Conservation (phyloP, 805 yeast species). For the Teunomyces atbi region DNA sequence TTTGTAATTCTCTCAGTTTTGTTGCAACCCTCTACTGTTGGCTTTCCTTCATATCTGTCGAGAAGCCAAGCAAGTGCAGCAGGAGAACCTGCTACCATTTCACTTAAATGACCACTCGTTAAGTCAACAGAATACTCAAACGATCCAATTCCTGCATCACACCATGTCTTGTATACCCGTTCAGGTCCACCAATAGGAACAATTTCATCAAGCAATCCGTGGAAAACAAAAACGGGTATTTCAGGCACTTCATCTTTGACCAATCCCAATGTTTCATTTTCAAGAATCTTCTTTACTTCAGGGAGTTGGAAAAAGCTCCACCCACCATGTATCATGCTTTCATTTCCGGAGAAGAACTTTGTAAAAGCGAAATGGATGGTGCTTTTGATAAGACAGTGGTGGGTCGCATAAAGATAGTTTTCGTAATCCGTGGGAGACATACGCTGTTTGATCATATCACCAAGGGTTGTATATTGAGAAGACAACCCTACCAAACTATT, state of each 20-base stretch:
- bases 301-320: conserved; percentile 15
- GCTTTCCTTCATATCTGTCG: conserved; percentile 14
- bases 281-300: conserved; percentile 12
- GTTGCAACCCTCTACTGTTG: conserved; percentile 16
- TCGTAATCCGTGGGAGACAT: neutral
- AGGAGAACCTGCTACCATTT: conserved; percentile 13
- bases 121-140: conserved; percentile 8
- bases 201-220: conserved; percentile 10
- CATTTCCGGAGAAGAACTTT: conserved; percentile 15
- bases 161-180: conserved; percentile 12
- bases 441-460: neutral
- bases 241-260: conserved; percentile 9
- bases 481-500: conserved; percentile 29
- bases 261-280: conserved; percentile 21
- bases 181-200: conserved; percentile 9
- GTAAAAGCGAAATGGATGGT: conserved; percentile 6
- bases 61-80: conserved; percentile 19
- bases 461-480: conserved; percentile 26
- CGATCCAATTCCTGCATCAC: conserved; percentile 10
- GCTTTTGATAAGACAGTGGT: conserved; percentile 1
- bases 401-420: neutral
- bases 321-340: conserved; percentile 13
- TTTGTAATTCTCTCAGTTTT: conserved; percentile 42
- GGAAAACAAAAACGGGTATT: conserved; percentile 11
- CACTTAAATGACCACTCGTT: conserved; percentile 15